A percentile compares a stretch with the other conserved stretches of the same genome.
Evolutionary conservation across 2,329 filamentous ascomycete genomes (phyloP).

Genomic region (Aureobasidium melanogenum): DNA sequence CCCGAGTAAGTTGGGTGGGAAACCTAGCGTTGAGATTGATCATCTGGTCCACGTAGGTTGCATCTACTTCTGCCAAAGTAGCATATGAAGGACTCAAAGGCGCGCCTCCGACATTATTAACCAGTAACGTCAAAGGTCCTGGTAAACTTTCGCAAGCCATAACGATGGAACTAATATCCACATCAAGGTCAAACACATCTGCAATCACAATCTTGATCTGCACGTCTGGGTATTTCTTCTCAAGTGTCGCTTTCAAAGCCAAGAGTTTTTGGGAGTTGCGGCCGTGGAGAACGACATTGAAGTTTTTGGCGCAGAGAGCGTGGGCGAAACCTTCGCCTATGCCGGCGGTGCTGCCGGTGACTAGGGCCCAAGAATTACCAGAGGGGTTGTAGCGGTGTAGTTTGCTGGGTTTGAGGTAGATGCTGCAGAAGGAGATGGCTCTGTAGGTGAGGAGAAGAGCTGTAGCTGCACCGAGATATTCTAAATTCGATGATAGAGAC

Average conservation of each 20-base stretch:
- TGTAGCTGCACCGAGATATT: neutral
- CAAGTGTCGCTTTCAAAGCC: constrained; percentile 32
- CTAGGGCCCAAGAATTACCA: constrained; percentile 36
- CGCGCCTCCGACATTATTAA: constrained; percentile 49
- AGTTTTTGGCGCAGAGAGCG: constrained; percentile 43
- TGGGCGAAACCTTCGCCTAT: constrained; percentile 45
- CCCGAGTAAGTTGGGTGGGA: constrained; percentile 39
- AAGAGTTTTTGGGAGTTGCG: constrained; percentile 44
- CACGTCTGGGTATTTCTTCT: constrained; percentile 30
- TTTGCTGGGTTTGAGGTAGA: constrained; percentile 19
- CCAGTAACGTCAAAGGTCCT: constrained; percentile 42
- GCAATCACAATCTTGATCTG: constrained; percentile 35
- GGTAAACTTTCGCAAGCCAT: constrained; percentile 19
- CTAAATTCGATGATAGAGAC: neutral
- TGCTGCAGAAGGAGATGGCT: constrained; percentile 17
- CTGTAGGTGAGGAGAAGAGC: constrained; percentile 11
- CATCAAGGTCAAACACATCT: constrained; percentile 31
- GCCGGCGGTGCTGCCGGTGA: constrained; percentile 48
- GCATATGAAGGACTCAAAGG: constrained; percentile 25
- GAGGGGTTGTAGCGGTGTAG: constrained; percentile 18
- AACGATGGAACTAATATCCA: constrained; percentile 19
- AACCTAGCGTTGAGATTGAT: constrained; percentile 44
- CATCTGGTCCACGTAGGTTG: constrained; percentile 32
- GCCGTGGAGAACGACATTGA: constrained; percentile 52
- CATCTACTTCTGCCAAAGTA: constrained; percentile 28